These are phyloP conservation scores for Saksenaea vasiformis DNA, from an alignment of 371 early-diverging fungal species.

Conservation along the genomic window DNA sequence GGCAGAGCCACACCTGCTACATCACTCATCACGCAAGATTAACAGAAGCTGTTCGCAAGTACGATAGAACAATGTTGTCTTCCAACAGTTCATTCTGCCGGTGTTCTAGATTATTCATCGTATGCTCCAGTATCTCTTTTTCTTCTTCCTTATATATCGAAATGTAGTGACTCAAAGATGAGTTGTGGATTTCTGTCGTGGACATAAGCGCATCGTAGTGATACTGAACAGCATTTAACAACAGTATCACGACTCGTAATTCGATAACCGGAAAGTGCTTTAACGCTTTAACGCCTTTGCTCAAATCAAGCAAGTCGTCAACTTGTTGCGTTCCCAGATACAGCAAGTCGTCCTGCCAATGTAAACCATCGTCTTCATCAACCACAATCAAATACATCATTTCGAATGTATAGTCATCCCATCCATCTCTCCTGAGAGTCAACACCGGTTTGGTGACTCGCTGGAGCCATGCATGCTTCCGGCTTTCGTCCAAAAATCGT, in stretches of 20 bases:
- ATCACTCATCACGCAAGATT: too few relatives aligned
- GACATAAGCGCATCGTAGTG: slow-evolving; percentile 5
- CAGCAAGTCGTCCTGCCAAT: neutral
- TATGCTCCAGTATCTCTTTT: neutral
- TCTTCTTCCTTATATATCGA: slow-evolving; percentile 13
- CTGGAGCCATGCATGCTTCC: neutral
- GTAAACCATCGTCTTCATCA: slow-evolving; percentile 24
- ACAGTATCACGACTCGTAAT: slow-evolving; percentile 23
- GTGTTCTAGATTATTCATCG: neutral
- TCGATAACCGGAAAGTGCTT: slow-evolving; percentile 20
- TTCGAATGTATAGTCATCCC: neutral
- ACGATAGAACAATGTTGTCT: too few relatives aligned
- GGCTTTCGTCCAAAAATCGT: slow-evolving; percentile 17
- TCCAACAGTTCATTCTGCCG: too few relatives aligned
- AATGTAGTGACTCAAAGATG: neutral
- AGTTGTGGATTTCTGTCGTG: neutral
- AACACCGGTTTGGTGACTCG: neutral
- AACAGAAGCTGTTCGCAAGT: too few relatives aligned
- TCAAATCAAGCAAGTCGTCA: slow-evolving; percentile 7
- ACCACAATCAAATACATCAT: slow-evolving; percentile 32
- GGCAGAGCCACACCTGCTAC: too few relatives aligned
- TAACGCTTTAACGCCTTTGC: neutral
- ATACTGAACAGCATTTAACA: slow-evolving; percentile 27
- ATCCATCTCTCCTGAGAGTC: slow-evolving; percentile 16
- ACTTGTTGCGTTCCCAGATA: neutral